Conservation (phyloP, 345 rosid genomes). For the Acer yangbiense region DNA sequence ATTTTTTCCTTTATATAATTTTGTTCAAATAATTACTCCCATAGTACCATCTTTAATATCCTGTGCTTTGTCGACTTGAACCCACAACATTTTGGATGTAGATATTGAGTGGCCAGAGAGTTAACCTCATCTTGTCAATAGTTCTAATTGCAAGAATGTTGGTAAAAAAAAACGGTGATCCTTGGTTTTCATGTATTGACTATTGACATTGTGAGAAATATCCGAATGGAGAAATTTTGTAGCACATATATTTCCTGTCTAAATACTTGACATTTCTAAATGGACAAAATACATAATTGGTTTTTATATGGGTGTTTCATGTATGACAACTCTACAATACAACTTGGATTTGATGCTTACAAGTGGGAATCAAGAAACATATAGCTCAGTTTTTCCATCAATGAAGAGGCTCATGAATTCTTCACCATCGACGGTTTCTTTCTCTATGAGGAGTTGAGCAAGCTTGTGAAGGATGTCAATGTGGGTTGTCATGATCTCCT, state of each 20-base stretch:
- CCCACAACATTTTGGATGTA: too few relatives aligned
- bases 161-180: background rate
- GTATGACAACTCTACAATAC: conserved; percentile 26
- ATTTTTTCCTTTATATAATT: conserved; percentile 16
- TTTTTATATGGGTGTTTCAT: background rate
- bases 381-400: conserved; percentile 93
- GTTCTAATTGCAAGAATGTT: too few relatives aligned
- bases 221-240: too few relatives aligned
- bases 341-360: conserved; percentile 11
- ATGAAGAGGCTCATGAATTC: conserved; percentile 99
- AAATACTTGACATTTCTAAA: background rate
- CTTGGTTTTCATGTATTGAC: too few relatives aligned
- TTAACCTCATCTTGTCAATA: too few relatives aligned
- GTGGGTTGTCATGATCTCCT: conserved; percentile 67
- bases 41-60: too few relatives aligned
- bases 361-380: conserved; percentile 47
- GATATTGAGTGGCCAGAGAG: too few relatives aligned
- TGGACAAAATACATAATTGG: background rate
- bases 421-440: conserved; percentile 96
- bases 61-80: too few relatives aligned
- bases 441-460: conserved; percentile 88
- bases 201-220: too few relatives aligned
- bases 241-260: background rate
- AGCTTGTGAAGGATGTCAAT: conserved; percentile 82
- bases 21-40: conserved; percentile 26